Percentiles rank a stretch among this genome's conserved stretches.
Conservation (phyloP, 208 protist genomes). For the Perkinsela sp. region DNA sequence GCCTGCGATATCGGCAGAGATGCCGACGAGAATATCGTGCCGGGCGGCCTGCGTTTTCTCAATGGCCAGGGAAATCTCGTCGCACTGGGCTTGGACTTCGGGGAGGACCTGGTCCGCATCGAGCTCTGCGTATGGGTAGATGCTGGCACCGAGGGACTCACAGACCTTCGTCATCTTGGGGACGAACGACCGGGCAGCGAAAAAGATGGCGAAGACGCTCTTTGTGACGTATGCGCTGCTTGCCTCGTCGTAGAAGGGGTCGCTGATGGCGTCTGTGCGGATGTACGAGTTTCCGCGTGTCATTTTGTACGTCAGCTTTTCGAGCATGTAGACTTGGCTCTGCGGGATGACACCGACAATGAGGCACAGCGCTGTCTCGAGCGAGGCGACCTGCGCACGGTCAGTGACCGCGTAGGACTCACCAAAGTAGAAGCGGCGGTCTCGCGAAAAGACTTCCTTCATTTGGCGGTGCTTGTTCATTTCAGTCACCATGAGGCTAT, state of each 20-base stretch:
- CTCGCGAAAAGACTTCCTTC: not conserved
- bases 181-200: slow-evolving; percentile 62
- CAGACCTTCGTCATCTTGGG: slow-evolving; percentile 78
- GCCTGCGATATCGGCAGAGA: slow-evolving; percentile 26
- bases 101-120: slow-evolving; percentile 19
- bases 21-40: slow-evolving; percentile 19
- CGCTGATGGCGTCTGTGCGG: slow-evolving; percentile 47
- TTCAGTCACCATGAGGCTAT: not conserved
- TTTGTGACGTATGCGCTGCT: slow-evolving; percentile 52
- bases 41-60: slow-evolving; percentile 10
- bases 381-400: not conserved
- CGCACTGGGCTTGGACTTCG: slow-evolving; percentile 24
- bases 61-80: slow-evolving; percentile 33
- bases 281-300: slow-evolving; percentile 86
- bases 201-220: slow-evolving; percentile 84
- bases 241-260: slow-evolving; percentile 44
- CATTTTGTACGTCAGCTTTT: slow-evolving; percentile 74
- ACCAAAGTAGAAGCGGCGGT: not conserved
- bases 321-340: slow-evolving; percentile 51
- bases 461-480: not conserved
- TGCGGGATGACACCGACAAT: slow-evolving; percentile 75
- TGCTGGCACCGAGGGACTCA: slow-evolving; percentile 68
- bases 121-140: slow-evolving; percentile 77
- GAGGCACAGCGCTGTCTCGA: slow-evolving; percentile 20
- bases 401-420: not conserved